Conservation (phyloP, 345 rosid species). For the Geranium brycei region DNA sequence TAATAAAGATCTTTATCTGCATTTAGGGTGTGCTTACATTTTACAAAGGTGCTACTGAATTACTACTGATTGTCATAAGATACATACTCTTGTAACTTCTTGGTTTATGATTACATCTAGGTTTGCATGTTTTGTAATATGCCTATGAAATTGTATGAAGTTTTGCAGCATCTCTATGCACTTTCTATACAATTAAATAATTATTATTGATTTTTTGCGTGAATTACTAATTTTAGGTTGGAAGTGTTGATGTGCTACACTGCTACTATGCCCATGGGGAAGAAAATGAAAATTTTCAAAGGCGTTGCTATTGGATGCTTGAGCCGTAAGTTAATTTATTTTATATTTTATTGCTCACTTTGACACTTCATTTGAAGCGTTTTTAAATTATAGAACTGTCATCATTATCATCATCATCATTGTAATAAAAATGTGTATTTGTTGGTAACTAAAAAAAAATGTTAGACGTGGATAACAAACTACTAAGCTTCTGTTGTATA, state of each 20-base stretch:
- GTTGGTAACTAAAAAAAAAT: no score
- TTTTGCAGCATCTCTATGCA: neutral
- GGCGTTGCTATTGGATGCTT: conserved; percentile 98
- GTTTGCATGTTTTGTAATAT: neutral
- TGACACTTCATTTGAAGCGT: neutral
- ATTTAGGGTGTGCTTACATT: neutral
- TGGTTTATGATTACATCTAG: neutral
- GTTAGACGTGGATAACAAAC: neutral
- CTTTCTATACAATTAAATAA: neutral
- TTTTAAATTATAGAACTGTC: no score
- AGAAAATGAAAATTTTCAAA: conserved; percentile 77
- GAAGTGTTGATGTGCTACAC: conserved; percentile 81
- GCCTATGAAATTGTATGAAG: neutral
- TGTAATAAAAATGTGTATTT: neutral
- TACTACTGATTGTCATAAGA: neutral
- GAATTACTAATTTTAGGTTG: conserved; percentile 48
- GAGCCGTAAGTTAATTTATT: conserved; percentile 46
- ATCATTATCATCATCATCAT: no score
- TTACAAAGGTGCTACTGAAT: neutral
- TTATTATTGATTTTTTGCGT: conserved; percentile 4
- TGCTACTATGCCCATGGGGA: conserved; percentile 98
- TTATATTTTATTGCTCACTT: neutral
- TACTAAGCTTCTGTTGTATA: neutral
- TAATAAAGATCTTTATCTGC: neutral
- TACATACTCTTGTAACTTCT: neutral